Conservation (phyloP, 2,329 filamentous ascomycete species). For the Aspergillus aculeatinus region DNA sequence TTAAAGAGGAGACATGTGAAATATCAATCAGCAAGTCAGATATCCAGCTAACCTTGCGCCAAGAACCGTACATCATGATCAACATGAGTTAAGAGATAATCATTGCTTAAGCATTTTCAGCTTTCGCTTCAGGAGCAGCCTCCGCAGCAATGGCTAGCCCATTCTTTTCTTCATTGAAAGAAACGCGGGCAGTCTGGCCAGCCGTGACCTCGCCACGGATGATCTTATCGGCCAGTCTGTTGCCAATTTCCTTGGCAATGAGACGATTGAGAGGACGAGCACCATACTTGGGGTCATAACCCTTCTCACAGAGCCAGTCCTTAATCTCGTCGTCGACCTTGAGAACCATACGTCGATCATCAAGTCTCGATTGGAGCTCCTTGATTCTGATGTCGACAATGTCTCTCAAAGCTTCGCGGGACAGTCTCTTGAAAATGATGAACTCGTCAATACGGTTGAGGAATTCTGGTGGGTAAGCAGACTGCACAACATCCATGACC, state of each 20-base stretch:
- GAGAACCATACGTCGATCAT: constrained; percentile 80
- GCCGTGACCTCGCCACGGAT: constrained; percentile 78
- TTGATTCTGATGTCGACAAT: constrained; percentile 89
- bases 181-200: constrained; percentile 71
- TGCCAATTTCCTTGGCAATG: constrained; percentile 86
- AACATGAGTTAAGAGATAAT: background rate
- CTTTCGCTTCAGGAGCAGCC: constrained; percentile 9
- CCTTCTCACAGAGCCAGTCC: constrained; percentile 82
- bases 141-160: constrained; percentile 54
- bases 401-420: constrained; percentile 73
- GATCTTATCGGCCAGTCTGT: constrained; percentile 84
- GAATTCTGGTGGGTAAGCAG: constrained; percentile 82
- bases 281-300: constrained; percentile 89
- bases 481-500: constrained; percentile 83
- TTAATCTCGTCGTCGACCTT: constrained; percentile 70
- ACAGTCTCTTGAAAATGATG: constrained; percentile 89
- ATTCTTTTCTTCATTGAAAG: constrained; percentile 62
- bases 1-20: background rate
- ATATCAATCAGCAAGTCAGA: constrained; percentile 7
- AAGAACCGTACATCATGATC: background rate
- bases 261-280: constrained; percentile 87
- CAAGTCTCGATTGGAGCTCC: constrained; percentile 78
- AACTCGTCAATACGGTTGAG: constrained; percentile 96
- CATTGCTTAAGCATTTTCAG: constrained; percentile 11
- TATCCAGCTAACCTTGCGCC: constrained; percentile 1